Percentiles rank a stretch among this genome's conserved stretches.
phyloP scores from a whole-genome alignment of 2,329 filamentous ascomycete genomes.

The Didymella keratinophila region DNA sequence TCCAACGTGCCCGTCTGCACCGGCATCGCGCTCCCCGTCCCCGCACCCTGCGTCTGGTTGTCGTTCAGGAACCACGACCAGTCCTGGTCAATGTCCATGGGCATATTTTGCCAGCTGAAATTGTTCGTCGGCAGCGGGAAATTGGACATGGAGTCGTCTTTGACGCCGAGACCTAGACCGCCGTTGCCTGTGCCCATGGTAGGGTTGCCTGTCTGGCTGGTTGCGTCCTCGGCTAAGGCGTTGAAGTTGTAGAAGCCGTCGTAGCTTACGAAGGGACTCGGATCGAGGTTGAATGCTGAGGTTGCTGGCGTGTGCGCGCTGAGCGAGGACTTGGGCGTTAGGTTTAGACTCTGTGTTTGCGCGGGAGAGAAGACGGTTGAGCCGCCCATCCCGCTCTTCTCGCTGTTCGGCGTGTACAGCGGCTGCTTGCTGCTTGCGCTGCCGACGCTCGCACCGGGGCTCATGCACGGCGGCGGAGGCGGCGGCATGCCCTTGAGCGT shows the following conservation, averaged over 20 bases:
- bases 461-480: neutral
- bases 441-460: neutral
- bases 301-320: conserved; percentile 25
- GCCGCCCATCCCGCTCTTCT: conserved; percentile 1
- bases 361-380: neutral
- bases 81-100: conserved; percentile 53
- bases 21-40: neutral
- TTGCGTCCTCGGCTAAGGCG: conserved; percentile 27
- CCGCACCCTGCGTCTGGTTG: conserved; percentile 22
- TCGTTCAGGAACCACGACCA: conserved; percentile 53
- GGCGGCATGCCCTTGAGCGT: neutral
- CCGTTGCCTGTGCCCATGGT: neutral
- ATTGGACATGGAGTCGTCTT: conserved; percentile 43
- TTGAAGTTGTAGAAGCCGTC: conserved; percentile 52
- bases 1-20: conserved; percentile 3
- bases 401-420: conserved; percentile 17
- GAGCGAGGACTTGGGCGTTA: conserved; percentile 23
- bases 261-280: conserved; percentile 47
- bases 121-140: conserved; percentile 47
- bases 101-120: conserved; percentile 51
- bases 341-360: neutral
- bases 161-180: conserved; percentile 26
- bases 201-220: neutral
- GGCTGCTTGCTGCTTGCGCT: neutral
- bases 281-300: conserved; percentile 23